Percentiles rank a stretch among this genome's conserved stretches.
phyloP scores from a whole-genome alignment of 495 filamentous ascomycete genomes.

The Hypoxylon fuscum region DNA sequence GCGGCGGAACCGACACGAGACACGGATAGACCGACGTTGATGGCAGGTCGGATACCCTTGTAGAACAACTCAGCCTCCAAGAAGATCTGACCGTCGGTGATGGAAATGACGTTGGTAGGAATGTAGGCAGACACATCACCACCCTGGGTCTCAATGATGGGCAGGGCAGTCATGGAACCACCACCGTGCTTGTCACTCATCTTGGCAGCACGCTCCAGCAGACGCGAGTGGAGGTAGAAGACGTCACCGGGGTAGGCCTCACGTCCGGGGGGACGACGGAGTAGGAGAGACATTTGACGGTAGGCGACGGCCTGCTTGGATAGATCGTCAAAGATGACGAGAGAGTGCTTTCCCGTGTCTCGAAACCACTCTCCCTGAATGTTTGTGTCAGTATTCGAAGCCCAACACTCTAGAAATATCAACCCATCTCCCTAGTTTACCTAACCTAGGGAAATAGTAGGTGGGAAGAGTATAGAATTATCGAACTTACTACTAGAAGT shows the following conservation, averaged over 20 bases:
- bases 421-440: too few species aligned
- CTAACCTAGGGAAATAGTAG: too few species aligned
- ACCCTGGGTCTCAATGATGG: conserved; percentile 99
- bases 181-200: conserved; percentile 96
- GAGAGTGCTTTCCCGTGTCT: conserved; percentile 90
- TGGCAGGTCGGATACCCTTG: conserved; percentile 99
- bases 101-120: conserved; percentile 99
- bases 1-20: conserved; percentile 99
- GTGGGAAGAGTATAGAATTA: too few species aligned
- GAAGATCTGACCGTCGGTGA: conserved; percentile 99
- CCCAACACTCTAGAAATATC: too few species aligned
- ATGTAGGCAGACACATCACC: conserved; percentile 99
- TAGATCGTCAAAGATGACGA: conserved; percentile 95
- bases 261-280: conserved; percentile 98
- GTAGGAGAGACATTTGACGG: conserved; percentile 99
- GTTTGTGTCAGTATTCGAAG: too few species aligned
- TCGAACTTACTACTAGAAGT: too few species aligned
- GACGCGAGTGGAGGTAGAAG: conserved; percentile 99
- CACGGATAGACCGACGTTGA: conserved; percentile 99
- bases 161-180: conserved; percentile 96
- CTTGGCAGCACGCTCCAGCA: conserved; percentile 99
- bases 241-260: conserved; percentile 99
- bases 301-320: conserved; percentile 99
- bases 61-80: conserved; percentile 99
- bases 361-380: conserved; percentile 77